Evolutionary conservation across 2,329 filamentous ascomycete genomes (phyloP), one percentile per base, ranked within the genome.

Genomic region (Rutstroemia sydowiana): DNA sequence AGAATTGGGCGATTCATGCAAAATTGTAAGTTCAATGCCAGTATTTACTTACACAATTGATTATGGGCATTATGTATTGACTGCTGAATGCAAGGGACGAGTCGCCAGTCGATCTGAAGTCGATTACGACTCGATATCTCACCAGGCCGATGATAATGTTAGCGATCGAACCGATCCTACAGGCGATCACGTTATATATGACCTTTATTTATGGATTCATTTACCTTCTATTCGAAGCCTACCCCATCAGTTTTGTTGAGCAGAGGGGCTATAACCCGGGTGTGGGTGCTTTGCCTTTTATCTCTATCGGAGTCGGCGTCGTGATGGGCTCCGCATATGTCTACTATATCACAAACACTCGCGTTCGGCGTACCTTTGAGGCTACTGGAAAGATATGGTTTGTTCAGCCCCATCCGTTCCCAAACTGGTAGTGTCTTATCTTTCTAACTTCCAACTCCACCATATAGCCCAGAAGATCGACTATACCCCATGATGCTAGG

Each of bases 251-350:
- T 0, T 78, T 78, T 53, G 57, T 42, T 14, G 48, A 54, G 45
- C 54, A 66, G 3, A 67, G 71, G 11, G 67, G 67, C 6, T 61
- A 58, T 5, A 18, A 51, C 6, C 48, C 48, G 31, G 70, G 68
- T 14, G 57, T 73, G 6, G 67, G 65, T 3, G 65, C 69, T 4
- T 64, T 77, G 10, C 43, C 49, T 23, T 52, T 40, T 26, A 6
- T 52, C 5, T 32, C 34, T 18, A 30, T 52, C 32, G 41, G 47
- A 13, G 13, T 42, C 6, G 90, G 89, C 50, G 88, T 95, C 82
- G 79, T 93, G 48, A 61, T 75, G 7, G 88, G 88, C 41, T 79
- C 88, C 23, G 42, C 85, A 46, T 55, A 73, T 6, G 74, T 75
- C 42, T 82, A 92, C 56, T 71, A 87, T 48, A 61, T 79, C 40